Conservation (phyloP, 805 yeast species). For the Candida sithepensis region DNA sequence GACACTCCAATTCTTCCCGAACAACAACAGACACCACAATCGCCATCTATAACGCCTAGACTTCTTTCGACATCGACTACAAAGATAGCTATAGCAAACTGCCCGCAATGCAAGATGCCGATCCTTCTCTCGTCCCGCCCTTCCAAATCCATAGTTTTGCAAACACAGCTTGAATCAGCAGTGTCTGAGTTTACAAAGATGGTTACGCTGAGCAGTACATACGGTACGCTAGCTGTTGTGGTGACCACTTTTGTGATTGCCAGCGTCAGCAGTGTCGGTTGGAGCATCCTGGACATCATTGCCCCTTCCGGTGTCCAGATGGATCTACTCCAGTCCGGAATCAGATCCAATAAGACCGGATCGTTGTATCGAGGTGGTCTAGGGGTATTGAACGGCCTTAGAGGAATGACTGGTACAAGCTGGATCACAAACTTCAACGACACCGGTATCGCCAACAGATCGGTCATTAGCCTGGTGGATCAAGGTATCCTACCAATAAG, state of each 20-base stretch:
- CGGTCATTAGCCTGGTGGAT: neutral
- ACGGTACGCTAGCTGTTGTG: neutral
- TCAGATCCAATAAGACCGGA: neutral
- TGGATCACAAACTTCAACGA: neutral
- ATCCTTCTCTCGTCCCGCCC: constrained; percentile 23
- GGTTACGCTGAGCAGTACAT: neutral
- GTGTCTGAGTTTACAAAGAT: neutral
- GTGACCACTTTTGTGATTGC: neutral
- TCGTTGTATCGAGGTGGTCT: neutral
- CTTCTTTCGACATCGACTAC: constrained; percentile 7
- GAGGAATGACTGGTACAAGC: neutral
- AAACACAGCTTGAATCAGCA: neutral
- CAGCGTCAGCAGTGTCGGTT: neutral
- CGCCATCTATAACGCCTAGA: constrained; percentile 10
- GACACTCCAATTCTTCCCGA: neutral
- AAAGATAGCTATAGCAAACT: constrained; percentile 20
- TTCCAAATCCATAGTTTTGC: constrained; percentile 17
- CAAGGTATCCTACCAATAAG: neutral
- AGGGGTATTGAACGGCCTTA: neutral
- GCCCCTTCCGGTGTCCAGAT: neutral
- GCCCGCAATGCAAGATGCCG: constrained; percentile 37
- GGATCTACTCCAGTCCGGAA: neutral
- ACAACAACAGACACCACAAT: constrained; percentile 1
- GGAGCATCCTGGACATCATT: neutral
- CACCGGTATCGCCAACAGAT: no score